Base-by-base conservation (phyloP, 352 stramenopile species). In the Globisporangium cederbergense region DNA sequence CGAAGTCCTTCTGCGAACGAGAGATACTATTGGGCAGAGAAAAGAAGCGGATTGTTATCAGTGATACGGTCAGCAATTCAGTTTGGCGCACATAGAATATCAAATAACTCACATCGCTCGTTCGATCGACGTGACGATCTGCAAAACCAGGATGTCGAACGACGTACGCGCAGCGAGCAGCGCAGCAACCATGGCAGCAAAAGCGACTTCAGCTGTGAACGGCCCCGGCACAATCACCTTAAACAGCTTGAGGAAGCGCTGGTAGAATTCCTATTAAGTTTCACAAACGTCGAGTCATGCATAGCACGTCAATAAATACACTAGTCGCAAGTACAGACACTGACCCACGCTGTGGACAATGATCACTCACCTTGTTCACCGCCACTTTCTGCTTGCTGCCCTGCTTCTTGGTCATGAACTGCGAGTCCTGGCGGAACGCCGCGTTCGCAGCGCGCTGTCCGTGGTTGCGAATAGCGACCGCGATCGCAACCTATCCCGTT, bases 351-450 rank as follows among this genome's bases (percentile, higher is more conserved):
- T 28, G 25, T 28, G 25, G 13, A 7, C 49, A 32, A 40, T 16
- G 7, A 18, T 28, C 25, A 36, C 22, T 38, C 56, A 83, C 75
- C 66, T 79, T 73, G 68, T 93, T 90, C 10, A 93, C 76, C 14
- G 81, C 81, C 60, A 89, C 80, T 34, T 79, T 83, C 20, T 88
- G 74, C n/a, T 79, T 76, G 58, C 71, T 83, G 57, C 78, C 81
- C 14, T 87, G 75, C 67, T 89, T 90, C 70, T 90, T 89, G 42
- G 78, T 88, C 72, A 88, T 89, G 60, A 86, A 91, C 65, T 89
- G 73, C 50, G 83, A 91, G 55, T 93, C 78, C 38, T 79, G 53
- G 4, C 59, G 56, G 46, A 82, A 77, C 34, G 70, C 79, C 4
- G 64, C 72, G 62, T 81, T 85, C 9, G 81, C 77, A 10, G 73